These are phyloP conservation scores for Allium sativum DNA, from an alignment of 106 monocot species.

Conservation along the genomic window DNA sequence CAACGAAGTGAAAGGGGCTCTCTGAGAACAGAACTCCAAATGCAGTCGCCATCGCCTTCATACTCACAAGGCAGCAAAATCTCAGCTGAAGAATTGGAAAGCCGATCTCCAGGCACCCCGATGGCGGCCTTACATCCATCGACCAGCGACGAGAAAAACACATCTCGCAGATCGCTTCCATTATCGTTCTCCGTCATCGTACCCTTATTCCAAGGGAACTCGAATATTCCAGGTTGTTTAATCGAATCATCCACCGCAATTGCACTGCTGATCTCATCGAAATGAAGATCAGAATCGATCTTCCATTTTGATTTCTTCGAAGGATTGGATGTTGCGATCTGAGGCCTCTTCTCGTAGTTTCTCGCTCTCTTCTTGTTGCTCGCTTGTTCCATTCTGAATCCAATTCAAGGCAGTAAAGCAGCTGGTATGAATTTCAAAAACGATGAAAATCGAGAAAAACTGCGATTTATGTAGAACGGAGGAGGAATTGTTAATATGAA, in stretches of 20 bases:
- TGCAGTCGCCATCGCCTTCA: conserved; percentile 33
- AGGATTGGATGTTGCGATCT: too few relatives aligned
- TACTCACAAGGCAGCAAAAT: conserved; percentile 11
- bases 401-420: too few relatives aligned
- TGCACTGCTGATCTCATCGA: neutral
- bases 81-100: conserved; percentile 9
- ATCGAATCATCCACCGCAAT: neutral
- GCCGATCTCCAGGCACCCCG: conserved; percentile 48
- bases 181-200: conserved; percentile 5
- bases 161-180: conserved; percentile 35
- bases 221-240: conserved; percentile 37
- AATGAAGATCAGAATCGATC: neutral
- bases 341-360: too few relatives aligned
- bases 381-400: too few relatives aligned
- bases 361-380: too few relatives aligned
- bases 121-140: conserved; percentile 48
- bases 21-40: conserved; percentile 40
- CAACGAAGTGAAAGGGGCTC: conserved; percentile 18
- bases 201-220: conserved; percentile 55
- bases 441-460: too few relatives aligned
- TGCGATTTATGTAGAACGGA: neutral
- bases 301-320: neutral
- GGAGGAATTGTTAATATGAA: neutral
- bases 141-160: conserved; percentile 70
- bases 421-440: neutral